These are phyloP conservation scores for Ceratobasidium sp. DNA, from an alignment of 1,284 basidiomycete species.

Conservation along the genomic window DNA sequence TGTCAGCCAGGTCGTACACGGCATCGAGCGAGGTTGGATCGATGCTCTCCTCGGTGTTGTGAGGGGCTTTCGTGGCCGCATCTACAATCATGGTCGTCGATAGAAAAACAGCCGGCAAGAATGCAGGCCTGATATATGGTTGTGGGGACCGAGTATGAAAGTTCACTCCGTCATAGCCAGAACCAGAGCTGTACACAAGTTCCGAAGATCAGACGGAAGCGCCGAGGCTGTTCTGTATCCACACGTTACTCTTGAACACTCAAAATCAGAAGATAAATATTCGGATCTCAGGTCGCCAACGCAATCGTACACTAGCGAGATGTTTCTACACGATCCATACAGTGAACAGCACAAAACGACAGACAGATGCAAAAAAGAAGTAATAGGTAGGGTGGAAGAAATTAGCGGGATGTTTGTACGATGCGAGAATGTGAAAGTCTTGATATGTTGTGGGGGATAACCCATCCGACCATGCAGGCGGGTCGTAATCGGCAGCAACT, in stretches of 20 bases:
- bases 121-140: constrained; percentile 3
- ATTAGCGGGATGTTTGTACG: constrained; percentile 16
- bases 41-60: constrained; percentile 16
- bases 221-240: constrained; percentile 2
- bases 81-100: neutral
- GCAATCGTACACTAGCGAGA: neutral
- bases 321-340: constrained; percentile 31
- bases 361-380: constrained; percentile 21
- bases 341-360: constrained; percentile 38
- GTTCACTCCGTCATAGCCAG: constrained; percentile 31
- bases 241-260: neutral
- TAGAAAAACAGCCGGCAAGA: neutral
- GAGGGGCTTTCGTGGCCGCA: neutral
- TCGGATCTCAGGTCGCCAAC: too few species aligned
- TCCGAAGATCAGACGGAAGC: constrained; percentile 35
- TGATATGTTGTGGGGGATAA: too few species aligned
- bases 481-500: neutral
- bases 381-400: constrained; percentile 1
- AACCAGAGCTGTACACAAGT: neutral
- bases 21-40: constrained; percentile 41
- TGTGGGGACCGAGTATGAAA: neutral
- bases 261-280: too few species aligned
- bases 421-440: too few species aligned
- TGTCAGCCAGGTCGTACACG: constrained; percentile 41
- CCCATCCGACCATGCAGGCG: neutral